phyloP scores from a whole-genome alignment of 305 asterid genomes.

The Solanum hybrid region DNA sequence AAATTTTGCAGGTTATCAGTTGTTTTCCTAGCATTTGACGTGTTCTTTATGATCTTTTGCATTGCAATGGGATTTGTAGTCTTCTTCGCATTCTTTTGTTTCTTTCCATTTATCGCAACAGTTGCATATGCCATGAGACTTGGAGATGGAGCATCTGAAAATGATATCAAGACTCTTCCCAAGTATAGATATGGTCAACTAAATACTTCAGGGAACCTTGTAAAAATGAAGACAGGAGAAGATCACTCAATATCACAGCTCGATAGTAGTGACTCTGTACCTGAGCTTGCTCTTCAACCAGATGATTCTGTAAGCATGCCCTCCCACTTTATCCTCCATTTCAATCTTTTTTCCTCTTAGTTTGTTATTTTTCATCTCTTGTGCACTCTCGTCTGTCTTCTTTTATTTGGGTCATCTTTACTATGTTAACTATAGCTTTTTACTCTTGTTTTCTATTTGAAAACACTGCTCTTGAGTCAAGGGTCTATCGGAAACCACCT shows the following conservation, averaged over 20 bases:
- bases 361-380: not conserved
- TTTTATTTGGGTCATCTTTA: not conserved
- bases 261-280: slow-evolving; percentile 15
- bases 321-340: not conserved
- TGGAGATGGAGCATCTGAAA: slow-evolving; percentile 69
- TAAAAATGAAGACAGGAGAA: slow-evolving; percentile 26
- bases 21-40: slow-evolving; percentile 73
- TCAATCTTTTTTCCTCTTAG: not conserved
- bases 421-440: not conserved
- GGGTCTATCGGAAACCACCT: not conserved
- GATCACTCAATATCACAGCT: slow-evolving; percentile 15
- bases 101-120: slow-evolving; percentile 59
- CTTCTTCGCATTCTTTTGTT: slow-evolving; percentile 58
- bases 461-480: not conserved
- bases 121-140: slow-evolving; percentile 71
- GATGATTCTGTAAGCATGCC: slow-evolving; percentile 68
- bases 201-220: slow-evolving; percentile 9
- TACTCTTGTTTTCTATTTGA: not conserved
- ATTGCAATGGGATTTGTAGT: slow-evolving; percentile 55
- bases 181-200: slow-evolving; percentile 45
- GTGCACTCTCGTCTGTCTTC: not conserved
- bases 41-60: slow-evolving; percentile 77
- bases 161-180: slow-evolving; percentile 62
- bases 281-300: slow-evolving; percentile 50
- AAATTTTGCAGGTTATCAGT: slow-evolving; percentile 62